Evolutionary conservation across 495 filamentous ascomycete species (phyloP), one percentile per base, ranked within the genome.

Genomic region (Neurospora tetrasperma): DNA sequence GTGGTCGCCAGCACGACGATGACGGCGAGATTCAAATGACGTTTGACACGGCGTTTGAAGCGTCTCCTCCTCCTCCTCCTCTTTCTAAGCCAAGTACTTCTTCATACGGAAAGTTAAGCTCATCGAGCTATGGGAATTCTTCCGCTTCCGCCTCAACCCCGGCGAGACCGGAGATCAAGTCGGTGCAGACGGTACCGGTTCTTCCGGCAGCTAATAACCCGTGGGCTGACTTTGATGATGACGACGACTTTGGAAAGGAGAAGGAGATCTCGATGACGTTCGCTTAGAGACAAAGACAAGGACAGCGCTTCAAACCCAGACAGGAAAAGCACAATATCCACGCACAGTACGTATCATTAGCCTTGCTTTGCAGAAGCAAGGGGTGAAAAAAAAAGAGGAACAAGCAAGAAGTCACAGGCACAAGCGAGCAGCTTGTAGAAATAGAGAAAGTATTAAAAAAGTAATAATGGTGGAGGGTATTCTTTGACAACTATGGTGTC

Each of bases 191-290:
- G 54, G 78, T 82, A 71, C 84, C 83, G 1, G 82, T 80, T 70
- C 71, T 85, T 9, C 46, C 79, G 86, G 42, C 91, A 83, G 75
- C 89, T 84, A 93, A 35, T 66, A 66, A 97, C 82, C 92, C 93
- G 10, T 97, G 94, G 94, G 91, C 89, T 0, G 93, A 96, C 73
- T 86, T 89, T 70, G 92, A 95, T 71, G 88, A 91, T 68, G 92
- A 92, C 31, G 86, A 91, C 78, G 82, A 97, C 79, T 83, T 92
- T 84, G 84, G 93, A 79, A 80, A 87, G 76, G 84, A 89, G 79
- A 86, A 95, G 87, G 83, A 94, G 85, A 90, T 91, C 86, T 81
- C 89, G 78, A 81, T 92, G 85, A 90, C 94, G 85, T 88, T 96
- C 93, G 88, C 88, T 74, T 90, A 79, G 5, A 59, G 18, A 38